Base-by-base conservation (phyloP, 495 filamentous ascomycete genomes). In the Penicillium lagena region DNA sequence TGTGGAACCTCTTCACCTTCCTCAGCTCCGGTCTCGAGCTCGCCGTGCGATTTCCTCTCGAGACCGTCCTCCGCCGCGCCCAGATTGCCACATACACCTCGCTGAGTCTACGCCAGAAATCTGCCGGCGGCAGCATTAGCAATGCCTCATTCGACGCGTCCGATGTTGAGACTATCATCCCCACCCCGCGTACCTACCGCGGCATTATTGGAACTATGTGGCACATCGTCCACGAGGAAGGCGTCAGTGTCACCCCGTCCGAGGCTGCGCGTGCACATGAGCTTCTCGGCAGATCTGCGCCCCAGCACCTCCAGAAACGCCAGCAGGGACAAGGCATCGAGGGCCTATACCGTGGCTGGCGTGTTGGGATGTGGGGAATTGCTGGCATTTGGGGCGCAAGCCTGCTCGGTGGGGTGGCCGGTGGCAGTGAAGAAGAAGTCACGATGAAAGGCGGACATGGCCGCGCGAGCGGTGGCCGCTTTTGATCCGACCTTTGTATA, bases 321-420 rank as follows among this genome's bases (percentile, higher is more conserved):
- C 79, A 51, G 37, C 58, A 81, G 47, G 89, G 89, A 11, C 89
- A 95, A 54, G 93, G 93, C 7, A 53, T 89, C 22, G 76, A 85
- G 28, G 93, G 94, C 1, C 70, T 98, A 11, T 95, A 88, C 75
- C 76, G 93, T 37, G 93, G 93, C 11, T 98, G 93, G 93, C 83
- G 87, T 56, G 84, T 96, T 12, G 90, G 90, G 9, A 87, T 94
- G 78, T 97, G 93, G 93, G 91, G 90, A 0, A 69, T 96, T 43
- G 83, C 91, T 12, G 91, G 91, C 13, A 79, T 95, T 15, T 91
- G 90, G 89, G 82, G 85, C 15, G 75, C 83, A 45, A 76, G 68
- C 40, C 67, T 83, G 8, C 47, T 87, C 30, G 82, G 84, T 11
- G 70, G 70, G 29, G 60, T 68, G 8, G 55, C 62, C 6, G 61